phyloP scores from a whole-genome alignment of 305 asterid genomes.

The Andrographis paniculata region DNA sequence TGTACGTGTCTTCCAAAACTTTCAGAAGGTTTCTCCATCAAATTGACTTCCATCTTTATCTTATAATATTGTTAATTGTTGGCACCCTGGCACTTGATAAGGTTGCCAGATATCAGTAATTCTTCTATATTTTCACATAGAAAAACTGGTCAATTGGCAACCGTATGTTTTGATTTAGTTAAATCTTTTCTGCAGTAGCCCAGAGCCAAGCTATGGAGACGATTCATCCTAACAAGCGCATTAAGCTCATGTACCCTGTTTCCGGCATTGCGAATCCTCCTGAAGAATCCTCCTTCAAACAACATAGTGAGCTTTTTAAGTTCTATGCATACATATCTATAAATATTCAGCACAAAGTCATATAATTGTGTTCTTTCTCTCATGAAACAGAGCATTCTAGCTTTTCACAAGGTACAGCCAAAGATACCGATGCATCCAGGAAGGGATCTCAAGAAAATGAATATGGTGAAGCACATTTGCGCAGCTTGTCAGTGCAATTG shows the following conservation, averaged over 20 bases:
- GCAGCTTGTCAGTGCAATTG: constrained; percentile 18
- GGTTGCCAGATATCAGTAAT: too few relatives aligned
- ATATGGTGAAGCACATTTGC: constrained; percentile 8
- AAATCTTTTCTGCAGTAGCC: constrained; percentile 32
- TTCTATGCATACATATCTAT: constrained; percentile 12
- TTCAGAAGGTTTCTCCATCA: too few relatives aligned
- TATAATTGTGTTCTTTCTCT: constrained; percentile 12
- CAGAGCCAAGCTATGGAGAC: constrained; percentile 21
- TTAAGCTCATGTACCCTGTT: constrained; percentile 25
- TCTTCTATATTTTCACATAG: neutral
- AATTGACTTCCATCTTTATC: too few relatives aligned
- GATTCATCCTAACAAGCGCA: constrained; percentile 24
- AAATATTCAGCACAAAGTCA: constrained; percentile 16
- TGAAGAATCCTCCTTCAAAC: constrained; percentile 7
- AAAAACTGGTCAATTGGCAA: constrained; percentile 1
- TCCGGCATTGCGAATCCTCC: constrained; percentile 15
- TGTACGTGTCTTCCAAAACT: too few relatives aligned
- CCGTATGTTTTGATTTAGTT: constrained; percentile 6
- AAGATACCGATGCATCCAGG: constrained; percentile 13
- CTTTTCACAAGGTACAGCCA: constrained; percentile 12
- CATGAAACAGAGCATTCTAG: constrained; percentile 10
- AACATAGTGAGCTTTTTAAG: constrained; percentile 14
- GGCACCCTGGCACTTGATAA: too few relatives aligned
- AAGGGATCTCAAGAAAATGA: constrained; percentile 19
- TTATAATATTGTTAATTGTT: too few relatives aligned